phyloP scores from a whole-genome alignment of 2,329 filamentous ascomycete species.

The Aureobasidium lini region DNA sequence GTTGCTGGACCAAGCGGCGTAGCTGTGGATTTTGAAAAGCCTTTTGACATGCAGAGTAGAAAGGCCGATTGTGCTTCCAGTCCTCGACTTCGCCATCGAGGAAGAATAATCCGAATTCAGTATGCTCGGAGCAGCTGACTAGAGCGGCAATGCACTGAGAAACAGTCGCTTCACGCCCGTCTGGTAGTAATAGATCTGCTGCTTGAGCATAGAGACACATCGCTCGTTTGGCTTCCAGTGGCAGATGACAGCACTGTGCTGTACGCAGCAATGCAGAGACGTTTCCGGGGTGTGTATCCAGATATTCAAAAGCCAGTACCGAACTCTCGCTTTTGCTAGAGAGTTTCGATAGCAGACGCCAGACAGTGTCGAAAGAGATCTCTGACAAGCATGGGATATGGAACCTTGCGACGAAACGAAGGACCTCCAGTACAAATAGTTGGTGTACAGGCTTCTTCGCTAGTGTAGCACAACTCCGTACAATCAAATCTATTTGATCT shows the following conservation, averaged over 20 bases:
- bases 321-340: neutral
- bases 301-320: neutral
- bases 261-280: neutral
- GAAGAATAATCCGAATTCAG: slow-evolving; percentile 1
- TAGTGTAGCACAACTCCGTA: neutral
- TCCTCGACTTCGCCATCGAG: neutral
- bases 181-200: neutral
- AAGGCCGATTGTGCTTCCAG: neutral
- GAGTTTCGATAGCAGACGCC: neutral
- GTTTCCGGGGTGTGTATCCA: neutral
- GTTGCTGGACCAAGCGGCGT: neutral
- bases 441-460: neutral
- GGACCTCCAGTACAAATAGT: neutral
- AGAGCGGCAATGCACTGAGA: neutral
- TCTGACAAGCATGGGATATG: neutral
- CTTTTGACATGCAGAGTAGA: neutral
- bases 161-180: too few species aligned
- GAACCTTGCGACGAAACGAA: neutral
- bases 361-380: neutral
- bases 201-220: slow-evolving; percentile 10
- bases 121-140: neutral
- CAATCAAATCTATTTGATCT: neutral
- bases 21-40: neutral
- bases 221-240: neutral
- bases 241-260: neutral